These are phyloP conservation scores for Oryza coarctata DNA, from an alignment of 176 grass and related monocot species.

Conservation along the genomic window DNA sequence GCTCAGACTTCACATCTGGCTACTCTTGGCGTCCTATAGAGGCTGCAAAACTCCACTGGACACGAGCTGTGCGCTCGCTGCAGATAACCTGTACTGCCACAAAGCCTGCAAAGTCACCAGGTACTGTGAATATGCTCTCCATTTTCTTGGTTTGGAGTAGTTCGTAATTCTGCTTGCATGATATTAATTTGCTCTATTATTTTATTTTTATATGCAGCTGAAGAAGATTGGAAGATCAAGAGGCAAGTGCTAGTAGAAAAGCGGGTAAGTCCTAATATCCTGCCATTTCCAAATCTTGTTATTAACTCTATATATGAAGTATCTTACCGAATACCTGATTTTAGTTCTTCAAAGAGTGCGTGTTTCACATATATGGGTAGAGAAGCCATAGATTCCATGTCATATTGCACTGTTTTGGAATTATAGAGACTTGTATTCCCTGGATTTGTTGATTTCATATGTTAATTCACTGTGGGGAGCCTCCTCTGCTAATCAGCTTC, in stretches of 20 bases:
- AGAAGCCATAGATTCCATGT: slow-evolving; percentile 10
- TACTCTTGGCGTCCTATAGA: slow-evolving; percentile 51
- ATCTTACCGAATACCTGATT: not conserved
- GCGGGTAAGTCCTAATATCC: slow-evolving; percentile 49
- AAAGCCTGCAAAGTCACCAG: slow-evolving; percentile 84
- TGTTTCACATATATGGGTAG: not conserved
- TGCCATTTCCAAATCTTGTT: not conserved
- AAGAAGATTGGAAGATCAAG: slow-evolving; percentile 96
- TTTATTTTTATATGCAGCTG: slow-evolving; percentile 52
- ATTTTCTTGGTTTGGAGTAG: not conserved
- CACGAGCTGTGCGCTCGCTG: slow-evolving; percentile 30
- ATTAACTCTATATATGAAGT: not conserved
- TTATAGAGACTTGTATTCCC: slow-evolving; percentile 25
- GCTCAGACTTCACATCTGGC: slow-evolving; percentile 54
- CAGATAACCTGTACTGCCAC: slow-evolving; percentile 72
- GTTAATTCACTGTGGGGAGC: slow-evolving; percentile 3
- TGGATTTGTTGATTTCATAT: slow-evolving; percentile 4
- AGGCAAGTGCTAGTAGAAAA: slow-evolving; percentile 77
- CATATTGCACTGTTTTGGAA: slow-evolving; percentile 20
- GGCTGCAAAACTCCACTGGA: slow-evolving; percentile 26
- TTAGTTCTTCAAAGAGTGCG: not conserved
- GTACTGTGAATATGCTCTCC: slow-evolving; percentile 30
- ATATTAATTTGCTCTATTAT: slow-evolving; percentile 14
- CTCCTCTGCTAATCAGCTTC: not conserved
- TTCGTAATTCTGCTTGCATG: slow-evolving; percentile 21